Evolutionary conservation across 179 eudicot species (phyloP), one percentile per base, ranked within the genome.

Genomic region (Silene vulgaris): DNA sequence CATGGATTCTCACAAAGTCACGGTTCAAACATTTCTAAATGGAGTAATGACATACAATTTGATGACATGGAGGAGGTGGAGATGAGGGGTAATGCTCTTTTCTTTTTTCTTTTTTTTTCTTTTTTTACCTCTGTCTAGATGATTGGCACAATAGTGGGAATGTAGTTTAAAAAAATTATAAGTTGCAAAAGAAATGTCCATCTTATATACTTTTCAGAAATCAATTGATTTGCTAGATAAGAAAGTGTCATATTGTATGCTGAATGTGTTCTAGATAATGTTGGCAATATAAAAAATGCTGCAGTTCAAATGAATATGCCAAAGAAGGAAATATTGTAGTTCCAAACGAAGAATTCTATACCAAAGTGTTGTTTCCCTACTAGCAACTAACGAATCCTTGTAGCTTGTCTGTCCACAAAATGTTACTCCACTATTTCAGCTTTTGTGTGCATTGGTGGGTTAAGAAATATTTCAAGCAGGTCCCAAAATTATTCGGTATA

Each of bases 21-120:
- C 16, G 50, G 20, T 73, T 60, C 79, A 71, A 72, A 75, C 65
- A 21, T 62, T 66, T 57, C 40, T 52, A 75, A 66, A 2, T 82
- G 84, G 84, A 75, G 54, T 50, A 75, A 72, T 60, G 79, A 78
- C 50, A 75, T 82, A 65, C 69, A 75, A 21, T 82, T 78, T 72
- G 84, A 82, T 78, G 84, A 82, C 19, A 75, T 52, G 70, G 84
- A 82, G 77, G 82, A 78, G 71, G 82, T 82, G 30, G 84, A 82
- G 77, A 78, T 82, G 79, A 82, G 82, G 29, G 82, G 84, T 82
- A 78, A 75, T 62, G 13, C 74, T 80, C 57, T 62, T 2, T 48
- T 80, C 57, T 62, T 2, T 66, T 16, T 17, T 6, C 4, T 4
- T 32, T 32, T 32, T 32, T 35, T 35, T 35, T 35, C 6, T 35